Base-by-base conservation (phyloP, 140 eudicot genomes). In the Stevia rebaudiana region DNA sequence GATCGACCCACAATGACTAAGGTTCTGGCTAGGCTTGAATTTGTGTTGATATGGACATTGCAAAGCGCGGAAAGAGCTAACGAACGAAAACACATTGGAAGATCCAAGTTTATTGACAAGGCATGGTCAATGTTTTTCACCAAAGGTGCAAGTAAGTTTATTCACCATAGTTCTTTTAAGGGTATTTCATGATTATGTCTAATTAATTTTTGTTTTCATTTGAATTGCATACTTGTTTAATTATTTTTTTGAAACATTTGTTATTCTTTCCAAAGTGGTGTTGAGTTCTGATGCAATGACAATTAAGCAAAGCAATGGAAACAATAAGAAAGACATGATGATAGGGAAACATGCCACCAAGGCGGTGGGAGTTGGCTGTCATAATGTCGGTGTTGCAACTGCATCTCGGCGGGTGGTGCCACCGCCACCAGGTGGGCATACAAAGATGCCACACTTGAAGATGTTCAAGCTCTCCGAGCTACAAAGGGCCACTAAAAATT, bases 141-240 rank as follows among this genome's bases (percentile, higher is more conserved):
- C 52, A 71, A 61, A 48, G 5, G 37, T 56, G 15, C 74, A 69
- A 69, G 74, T 69, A 24, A 56, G 67, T 57, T n/a, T n/a, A n/a
- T n/a, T n/a, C n/a, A n/a, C n/a, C n/a, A n/a, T n/a, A n/a, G n/a
- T n/a, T n/a, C n/a, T n/a, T n/a, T n/a, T n/a, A n/a, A n/a, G n/a
- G n/a, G n/a, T n/a, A n/a, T n/a, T n/a, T n/a, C n/a, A n/a, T n/a
- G n/a, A n/a, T n/a, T n/a, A n/a, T n/a, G n/a, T n/a, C n/a, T 52
- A 11, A 4, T 8, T 39, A 66, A 3, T 36, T 35, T 33, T 6
- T 2, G 12, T 64, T 47, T 13, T 13, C n/a, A 12, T 36, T n/a
- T 12, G 39, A 0, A 19, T 21, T n/a, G n/a, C n/a, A n/a, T n/a
- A n/a, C n/a, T n/a, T n/a, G n/a, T n/a, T n/a, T n/a, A n/a, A n/a